Conservation (phyloP, 2,329 filamentous ascomycete species). For the Aspergillus chevalieri region DNA sequence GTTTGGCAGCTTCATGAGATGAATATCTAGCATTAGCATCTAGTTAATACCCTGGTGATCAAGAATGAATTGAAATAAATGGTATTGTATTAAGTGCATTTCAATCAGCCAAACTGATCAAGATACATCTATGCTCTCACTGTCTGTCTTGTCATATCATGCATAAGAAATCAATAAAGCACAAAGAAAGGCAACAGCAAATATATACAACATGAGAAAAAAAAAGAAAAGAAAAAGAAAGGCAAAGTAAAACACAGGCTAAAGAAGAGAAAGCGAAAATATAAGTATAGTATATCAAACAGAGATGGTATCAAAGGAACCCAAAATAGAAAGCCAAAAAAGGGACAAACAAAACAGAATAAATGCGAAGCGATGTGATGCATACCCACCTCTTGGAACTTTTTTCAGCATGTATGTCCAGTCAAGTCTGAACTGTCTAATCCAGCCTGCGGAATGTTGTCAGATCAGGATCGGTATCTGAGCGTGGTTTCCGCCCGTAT, state of each 20-base stretch:
- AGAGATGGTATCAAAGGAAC: neutral
- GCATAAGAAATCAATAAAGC: neutral
- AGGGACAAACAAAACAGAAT: neutral
- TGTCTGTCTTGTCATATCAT: neutral
- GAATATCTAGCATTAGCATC: too few species aligned
- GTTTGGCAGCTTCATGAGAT: too few species aligned
- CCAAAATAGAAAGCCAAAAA: neutral
- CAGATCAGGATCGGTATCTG: too few species aligned
- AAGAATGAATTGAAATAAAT: neutral
- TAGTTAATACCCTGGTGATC: neutral
- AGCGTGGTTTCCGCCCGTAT: too few species aligned
- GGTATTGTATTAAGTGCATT: neutral
- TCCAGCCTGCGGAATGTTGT: neutral
- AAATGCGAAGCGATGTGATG: neutral
- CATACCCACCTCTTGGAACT: neutral
- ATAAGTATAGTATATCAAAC: neutral
- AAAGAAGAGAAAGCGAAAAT: neutral
- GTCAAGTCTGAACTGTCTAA: neutral
- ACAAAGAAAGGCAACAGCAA: neutral
- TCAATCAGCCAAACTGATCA: neutral
- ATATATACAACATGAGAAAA: neutral
- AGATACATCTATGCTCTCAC: neutral
- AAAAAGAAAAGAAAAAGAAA: neutral
- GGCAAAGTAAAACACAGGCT: too few species aligned
- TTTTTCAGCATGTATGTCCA: too few species aligned